Base-by-base conservation (phyloP, 805 yeast genomes). In the Suhomyces vadensis region DNA sequence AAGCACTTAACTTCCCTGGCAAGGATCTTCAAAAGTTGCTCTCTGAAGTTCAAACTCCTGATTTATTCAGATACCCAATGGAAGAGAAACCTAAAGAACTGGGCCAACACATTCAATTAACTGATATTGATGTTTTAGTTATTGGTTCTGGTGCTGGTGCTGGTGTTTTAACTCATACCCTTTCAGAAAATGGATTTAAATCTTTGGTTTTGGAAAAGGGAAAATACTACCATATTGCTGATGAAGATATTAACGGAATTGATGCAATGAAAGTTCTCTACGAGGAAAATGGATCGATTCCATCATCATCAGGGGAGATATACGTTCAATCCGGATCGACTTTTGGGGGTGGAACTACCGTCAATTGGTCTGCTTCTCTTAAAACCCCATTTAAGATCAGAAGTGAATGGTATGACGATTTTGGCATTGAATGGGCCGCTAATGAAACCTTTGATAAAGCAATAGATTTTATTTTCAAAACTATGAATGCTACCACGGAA, bases 331-430 rank as follows among this genome's bases (percentile, higher is more conserved):
- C 82, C 0, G 83, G 82, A 4, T 49, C 79, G 2, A 75, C 78
- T 0, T 73, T 78, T 42, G 83, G 83, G 8, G 83, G 82, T 11
- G 83, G 82, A 6, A 65, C 78, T 5, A 76, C 82, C 9, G 73
- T 78, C 33, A 78, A 78, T 59, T 78, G 83, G 83, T 69, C 76
- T 13, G 82, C 82, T 14, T 65, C 74, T 44, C 50, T 78, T 39
- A 67, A 64, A 35, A 74, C 82, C 0, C 77, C 79, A 1, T 73
- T 71, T 56, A 65, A 65, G 41, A 75, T 78, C 3, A 69, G 83
- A 37, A 58, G 66, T 24, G 80, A 77, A 51, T 78, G 81, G 80
- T 74, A 68, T 26, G 67, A 64, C 37, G 61, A 70, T 24, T 63
- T 57, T 41, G 77, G 77, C 0, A 65, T 71, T 5, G 75, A 74